Percentiles rank a stretch among this genome's conserved stretches.
Conservation (phyloP, 2,329 filamentous ascomycete genomes). For the Scolecobasidium constrictum region DNA sequence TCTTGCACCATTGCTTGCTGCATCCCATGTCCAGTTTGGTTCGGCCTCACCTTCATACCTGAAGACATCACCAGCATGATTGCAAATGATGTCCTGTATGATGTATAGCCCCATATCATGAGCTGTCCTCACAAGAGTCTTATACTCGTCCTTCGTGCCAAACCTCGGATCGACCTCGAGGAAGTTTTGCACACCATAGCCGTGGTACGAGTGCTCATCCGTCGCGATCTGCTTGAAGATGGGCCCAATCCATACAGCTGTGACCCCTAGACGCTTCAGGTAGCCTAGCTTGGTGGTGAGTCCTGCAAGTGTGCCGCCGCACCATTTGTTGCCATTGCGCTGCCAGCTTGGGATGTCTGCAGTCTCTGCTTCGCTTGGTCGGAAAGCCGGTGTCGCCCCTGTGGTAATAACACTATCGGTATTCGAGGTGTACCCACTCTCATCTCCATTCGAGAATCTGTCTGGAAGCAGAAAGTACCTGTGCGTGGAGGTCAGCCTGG, state of each 20-base stretch:
- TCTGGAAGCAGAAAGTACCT: conserved; percentile 16
- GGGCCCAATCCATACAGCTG: conserved; percentile 16
- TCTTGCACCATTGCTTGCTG: neutral
- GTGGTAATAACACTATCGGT: conserved; percentile 2
- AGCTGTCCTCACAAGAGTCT: conserved; percentile 14
- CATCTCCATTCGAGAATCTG: conserved; percentile 14
- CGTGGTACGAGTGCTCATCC: conserved; percentile 14
- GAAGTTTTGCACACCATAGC: conserved; percentile 16
- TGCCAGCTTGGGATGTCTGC: conserved; percentile 11
- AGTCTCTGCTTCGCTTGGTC: conserved; percentile 10
- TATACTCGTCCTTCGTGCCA: conserved; percentile 15
- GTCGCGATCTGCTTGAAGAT: conserved; percentile 16
- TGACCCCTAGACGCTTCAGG: conserved; percentile 15
- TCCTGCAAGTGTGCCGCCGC: conserved; percentile 15
- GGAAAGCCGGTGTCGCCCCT: conserved; percentile 2
- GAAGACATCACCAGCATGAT: conserved; percentile 12
- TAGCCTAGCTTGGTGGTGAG: conserved; percentile 16
- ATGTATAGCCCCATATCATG: conserved; percentile 15
- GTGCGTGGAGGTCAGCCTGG: neutral
- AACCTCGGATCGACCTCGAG: conserved; percentile 16
- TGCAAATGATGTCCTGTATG: conserved; percentile 17
- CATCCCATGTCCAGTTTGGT: neutral
- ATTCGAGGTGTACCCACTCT: conserved; percentile 5
- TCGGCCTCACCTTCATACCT: conserved; percentile 1
- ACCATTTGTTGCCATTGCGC: conserved; percentile 11